Evolutionary conservation across 2,329 filamentous ascomycete genomes (phyloP).

Genomic region (Orbilia blumenaviensis): DNA sequence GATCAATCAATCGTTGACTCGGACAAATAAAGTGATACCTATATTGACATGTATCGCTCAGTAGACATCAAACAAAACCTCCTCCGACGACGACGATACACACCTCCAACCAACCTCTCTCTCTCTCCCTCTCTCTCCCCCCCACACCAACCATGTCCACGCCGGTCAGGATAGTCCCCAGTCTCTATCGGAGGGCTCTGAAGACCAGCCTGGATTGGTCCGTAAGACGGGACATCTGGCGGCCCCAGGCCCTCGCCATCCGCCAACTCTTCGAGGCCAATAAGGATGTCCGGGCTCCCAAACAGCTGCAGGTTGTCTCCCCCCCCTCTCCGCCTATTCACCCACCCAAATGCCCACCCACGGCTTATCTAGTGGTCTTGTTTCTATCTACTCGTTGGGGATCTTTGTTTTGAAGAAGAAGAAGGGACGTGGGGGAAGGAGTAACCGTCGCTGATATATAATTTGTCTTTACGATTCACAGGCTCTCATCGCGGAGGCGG

Average conservation of each 20-base stretch:
- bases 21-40: too few species aligned
- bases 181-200: conserved; percentile 86
- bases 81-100: neutral
- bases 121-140: conserved; percentile 22
- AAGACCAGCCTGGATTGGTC: conserved; percentile 96
- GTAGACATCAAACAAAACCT: neutral
- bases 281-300: conserved; percentile 80
- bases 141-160: conserved; percentile 62
- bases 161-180: conserved; percentile 43
- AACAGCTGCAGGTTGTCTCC: conserved; percentile 78
- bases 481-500: conserved; percentile 86
- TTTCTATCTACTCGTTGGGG: neutral
- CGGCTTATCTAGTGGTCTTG: too few species aligned
- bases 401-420: too few species aligned
- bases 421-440: too few species aligned
- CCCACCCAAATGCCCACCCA: too few species aligned
- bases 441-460: conserved; percentile 42
- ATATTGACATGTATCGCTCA: too few species aligned
- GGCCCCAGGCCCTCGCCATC: conserved; percentile 95
- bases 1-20: too few species aligned
- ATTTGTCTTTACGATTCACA: conserved; percentile 62
- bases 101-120: neutral
- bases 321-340: neutral
- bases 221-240: conserved; percentile 90
- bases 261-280: conserved; percentile 95